Evolutionary conservation across 495 filamentous ascomycete genomes (phyloP), one percentile per base, ranked within the genome.

Genomic region (Aspergillus bertholletiae): DNA sequence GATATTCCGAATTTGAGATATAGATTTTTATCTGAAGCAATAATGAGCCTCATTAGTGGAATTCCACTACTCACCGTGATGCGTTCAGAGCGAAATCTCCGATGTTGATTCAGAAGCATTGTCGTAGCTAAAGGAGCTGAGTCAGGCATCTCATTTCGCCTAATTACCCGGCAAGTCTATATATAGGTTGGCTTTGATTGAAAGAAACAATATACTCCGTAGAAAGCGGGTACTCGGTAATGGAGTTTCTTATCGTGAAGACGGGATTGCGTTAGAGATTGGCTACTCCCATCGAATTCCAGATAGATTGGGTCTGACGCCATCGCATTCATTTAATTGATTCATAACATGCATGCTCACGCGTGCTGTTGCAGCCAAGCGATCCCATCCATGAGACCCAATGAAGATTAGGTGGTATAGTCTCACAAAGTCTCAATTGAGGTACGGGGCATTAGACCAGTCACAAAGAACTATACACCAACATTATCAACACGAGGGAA

Each of bases 291-390:
- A 12, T 20, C 18, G 22, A 21, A 46, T 46, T 27, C 27, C 43
- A 46, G 43, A 27, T 46, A 46, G 15, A 46, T 46, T 46, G 11
- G 7, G 8, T 27, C 34, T 37, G 13, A 15, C 34, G 30, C 34
- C 7, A 18, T 43, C 4, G 26, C 5, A 28, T 28, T 28, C 7
- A 37, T 2, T 15, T 15, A 7, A 32, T 12, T 32, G 3, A 12
- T 11, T 32, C 9, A 32, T 7, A 32, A 7, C 51, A 53, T 60
- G 57, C 57, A 60, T 53, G 46, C 57, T 41, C 57, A 55, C 57
- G 53, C 55, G 57, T 50, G 49, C 46, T 26, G 46, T 58, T 51
- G 40, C 34, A 28, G 41, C 37, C 46, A 46, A 49, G 44, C 46
- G 47, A 56, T 20, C 23, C 46, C 28, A 18, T 47, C 27, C 11